phyloP scores from a whole-genome alignment of 768 basidiomycete species.

The Auriculariales sp. region DNA sequence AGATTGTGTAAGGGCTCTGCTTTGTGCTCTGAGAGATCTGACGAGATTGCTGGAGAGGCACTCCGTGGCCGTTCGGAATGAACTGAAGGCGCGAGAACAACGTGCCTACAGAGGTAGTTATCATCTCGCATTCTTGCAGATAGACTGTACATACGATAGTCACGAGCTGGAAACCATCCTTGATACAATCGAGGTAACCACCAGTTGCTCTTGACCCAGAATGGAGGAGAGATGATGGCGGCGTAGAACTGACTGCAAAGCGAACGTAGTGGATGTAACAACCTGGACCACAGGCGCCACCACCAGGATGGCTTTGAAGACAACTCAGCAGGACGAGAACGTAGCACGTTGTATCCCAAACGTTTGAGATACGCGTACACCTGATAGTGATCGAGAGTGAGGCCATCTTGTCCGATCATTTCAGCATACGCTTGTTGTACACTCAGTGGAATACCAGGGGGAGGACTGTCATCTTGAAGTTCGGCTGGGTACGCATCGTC shows the following conservation, averaged over 20 bases:
- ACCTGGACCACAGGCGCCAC: no score
- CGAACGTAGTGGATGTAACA: slow-evolving; percentile 20
- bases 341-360: slow-evolving; percentile 76
- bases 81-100: slow-evolving; percentile 59
- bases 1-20: slow-evolving; percentile 58
- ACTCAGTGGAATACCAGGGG: slow-evolving; percentile 66
- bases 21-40: slow-evolving; percentile 3
- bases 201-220: slow-evolving; percentile 36
- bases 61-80: slow-evolving; percentile 48
- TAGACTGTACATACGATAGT: slow-evolving; percentile 29
- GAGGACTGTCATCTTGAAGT: no score
- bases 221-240: slow-evolving; percentile 14
- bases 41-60: slow-evolving; percentile 26
- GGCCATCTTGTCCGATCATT: slow-evolving; percentile 64
- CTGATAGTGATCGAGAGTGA: slow-evolving; percentile 82
- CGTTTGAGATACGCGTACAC: slow-evolving; percentile 88
- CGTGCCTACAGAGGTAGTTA: slow-evolving; percentile 29
- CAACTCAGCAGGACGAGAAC: slow-evolving; percentile 46
- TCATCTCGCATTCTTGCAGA: not conserved
- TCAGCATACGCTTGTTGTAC: slow-evolving; percentile 82
- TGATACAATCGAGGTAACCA: slow-evolving; percentile 47
- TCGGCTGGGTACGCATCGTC: slow-evolving; percentile 13
- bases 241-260: slow-evolving; percentile 18
- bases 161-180: slow-evolving; percentile 28
- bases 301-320: not conserved